These are phyloP conservation scores for Aaosphaeria pasadenensis DNA, from an alignment of 2,329 filamentous ascomycete genomes.

Conservation along the genomic window DNA sequence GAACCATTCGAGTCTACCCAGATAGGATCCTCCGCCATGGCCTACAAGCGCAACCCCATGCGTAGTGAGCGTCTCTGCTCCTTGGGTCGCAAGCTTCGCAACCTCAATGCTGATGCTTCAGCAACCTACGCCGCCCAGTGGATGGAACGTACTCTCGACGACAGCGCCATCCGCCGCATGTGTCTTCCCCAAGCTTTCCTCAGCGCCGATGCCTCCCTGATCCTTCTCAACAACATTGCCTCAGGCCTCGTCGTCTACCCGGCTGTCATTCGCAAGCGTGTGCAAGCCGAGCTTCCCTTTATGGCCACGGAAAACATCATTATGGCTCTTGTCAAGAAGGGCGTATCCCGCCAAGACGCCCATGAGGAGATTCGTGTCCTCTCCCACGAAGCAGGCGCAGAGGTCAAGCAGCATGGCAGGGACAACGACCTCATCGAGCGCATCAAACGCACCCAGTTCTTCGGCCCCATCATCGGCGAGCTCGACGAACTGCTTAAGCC, in stretches of 20 bases:
- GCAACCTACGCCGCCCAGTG: slow-evolving; percentile 71
- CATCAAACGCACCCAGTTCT: slow-evolving; percentile 71
- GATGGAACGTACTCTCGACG: slow-evolving; percentile 77
- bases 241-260: slow-evolving; percentile 74
- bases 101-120: slow-evolving; percentile 54
- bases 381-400: slow-evolving; percentile 68
- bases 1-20: slow-evolving; percentile 80
- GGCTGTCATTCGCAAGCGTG: slow-evolving; percentile 62
- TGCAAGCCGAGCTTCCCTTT: slow-evolving; percentile 79
- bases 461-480: slow-evolving; percentile 66
- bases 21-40: slow-evolving; percentile 47
- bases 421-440: slow-evolving; percentile 79
- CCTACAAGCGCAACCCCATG: slow-evolving; percentile 64
- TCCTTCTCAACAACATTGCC: slow-evolving; percentile 72
- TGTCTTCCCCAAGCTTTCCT: slow-evolving; percentile 49
- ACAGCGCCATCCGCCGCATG: slow-evolving; percentile 65
- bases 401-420: slow-evolving; percentile 70
- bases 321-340: slow-evolving; percentile 69
- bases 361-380: slow-evolving; percentile 85
- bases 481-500: slow-evolving; percentile 67
- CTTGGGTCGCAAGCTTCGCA: slow-evolving; percentile 55
- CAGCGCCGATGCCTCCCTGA: slow-evolving; percentile 56
- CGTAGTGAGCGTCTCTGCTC: slow-evolving; percentile 60
- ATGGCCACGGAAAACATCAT: slow-evolving; percentile 64
- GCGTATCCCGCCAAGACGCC: slow-evolving; percentile 72